A percentile compares a stretch with the other conserved stretches of the same genome.
Evolutionary conservation across 2,329 filamentous ascomycete genomes (phyloP).

Genomic region (Clonostachys chloroleuca): DNA sequence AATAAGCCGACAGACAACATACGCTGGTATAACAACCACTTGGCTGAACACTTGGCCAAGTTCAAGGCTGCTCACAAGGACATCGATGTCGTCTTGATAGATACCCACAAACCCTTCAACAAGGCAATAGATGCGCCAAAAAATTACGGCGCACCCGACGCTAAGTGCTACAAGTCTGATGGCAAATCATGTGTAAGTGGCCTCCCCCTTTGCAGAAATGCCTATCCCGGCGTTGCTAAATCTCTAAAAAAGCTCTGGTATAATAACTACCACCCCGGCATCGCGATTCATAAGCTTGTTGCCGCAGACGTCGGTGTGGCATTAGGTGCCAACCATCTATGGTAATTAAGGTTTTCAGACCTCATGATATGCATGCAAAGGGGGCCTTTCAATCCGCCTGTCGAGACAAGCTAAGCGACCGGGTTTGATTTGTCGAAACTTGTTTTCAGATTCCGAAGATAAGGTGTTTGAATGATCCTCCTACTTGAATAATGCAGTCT

Average conservation of each 20-base stretch:
- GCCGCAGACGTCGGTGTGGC: conserved; percentile 24
- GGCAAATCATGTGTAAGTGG: conserved; percentile 30
- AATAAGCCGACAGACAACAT: conserved; percentile 16
- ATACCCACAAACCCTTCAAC: conserved; percentile 34
- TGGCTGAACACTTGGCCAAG: conserved; percentile 15
- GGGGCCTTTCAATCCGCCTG: no score
- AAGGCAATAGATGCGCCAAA: conserved; percentile 32
- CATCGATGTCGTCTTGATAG: conserved; percentile 24
- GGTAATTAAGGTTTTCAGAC: neutral
- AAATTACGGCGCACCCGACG: conserved; percentile 33
- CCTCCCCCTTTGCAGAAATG: neutral
- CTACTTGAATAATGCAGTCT: no score
- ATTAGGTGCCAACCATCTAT: neutral
- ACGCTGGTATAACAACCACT: conserved; percentile 26
- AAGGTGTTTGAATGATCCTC: no score
- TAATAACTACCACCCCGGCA: conserved; percentile 34
- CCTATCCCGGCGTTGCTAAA: neutral
- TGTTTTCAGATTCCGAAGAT: no score
- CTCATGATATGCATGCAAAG: no score
- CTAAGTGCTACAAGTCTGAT: conserved; percentile 32
- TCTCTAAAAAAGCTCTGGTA: conserved; percentile 29
- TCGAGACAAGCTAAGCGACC: no score
- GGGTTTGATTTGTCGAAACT: no score
- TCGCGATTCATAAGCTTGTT: conserved; percentile 32
- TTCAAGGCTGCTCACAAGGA: conserved; percentile 28